These are phyloP conservation scores for Cordyceps tenuipes DNA, from an alignment of 2,329 filamentous ascomycete species.

Conservation along the genomic window DNA sequence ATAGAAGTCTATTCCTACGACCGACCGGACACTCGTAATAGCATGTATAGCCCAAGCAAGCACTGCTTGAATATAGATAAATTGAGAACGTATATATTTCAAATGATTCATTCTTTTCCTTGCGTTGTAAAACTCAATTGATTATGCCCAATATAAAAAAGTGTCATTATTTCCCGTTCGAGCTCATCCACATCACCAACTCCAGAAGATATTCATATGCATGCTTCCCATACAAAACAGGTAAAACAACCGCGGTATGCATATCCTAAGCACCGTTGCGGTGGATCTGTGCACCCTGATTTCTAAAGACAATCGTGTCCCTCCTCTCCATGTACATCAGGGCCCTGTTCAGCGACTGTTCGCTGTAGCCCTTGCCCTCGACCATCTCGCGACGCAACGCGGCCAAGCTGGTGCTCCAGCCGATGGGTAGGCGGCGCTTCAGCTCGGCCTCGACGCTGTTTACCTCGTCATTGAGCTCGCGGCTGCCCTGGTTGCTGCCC, in stretches of 20 bases:
- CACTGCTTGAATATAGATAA: background rate
- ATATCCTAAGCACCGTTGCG: conserved; percentile 54
- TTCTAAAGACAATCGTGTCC: conserved; percentile 76
- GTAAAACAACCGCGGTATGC: background rate
- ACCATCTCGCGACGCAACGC: conserved; percentile 86
- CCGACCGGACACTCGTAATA: background rate
- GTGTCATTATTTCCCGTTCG: conserved; percentile 2
- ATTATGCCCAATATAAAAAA: background rate
- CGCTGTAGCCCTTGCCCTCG: conserved; percentile 81
- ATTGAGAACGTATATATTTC: background rate
- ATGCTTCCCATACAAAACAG: background rate
- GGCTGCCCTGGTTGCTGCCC: conserved; percentile 72
- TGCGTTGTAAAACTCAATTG: background rate
- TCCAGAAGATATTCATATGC: conserved; percentile 6
- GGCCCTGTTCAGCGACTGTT: conserved; percentile 76
- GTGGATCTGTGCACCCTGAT: conserved; percentile 68
- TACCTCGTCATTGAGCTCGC: conserved; percentile 86
- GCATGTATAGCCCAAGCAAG: background rate
- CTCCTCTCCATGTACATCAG: conserved; percentile 78
- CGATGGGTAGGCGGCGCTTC: conserved; percentile 78
- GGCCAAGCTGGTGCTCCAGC: conserved; percentile 86
- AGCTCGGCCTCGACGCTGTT: conserved; percentile 82
- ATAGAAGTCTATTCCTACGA: background rate
- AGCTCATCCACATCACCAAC: conserved; percentile 3
- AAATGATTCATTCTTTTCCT: background rate